These are phyloP conservation scores for Penicillium freii DNA, from an alignment of 2,329 filamentous ascomycete genomes.

Conservation along the genomic window DNA sequence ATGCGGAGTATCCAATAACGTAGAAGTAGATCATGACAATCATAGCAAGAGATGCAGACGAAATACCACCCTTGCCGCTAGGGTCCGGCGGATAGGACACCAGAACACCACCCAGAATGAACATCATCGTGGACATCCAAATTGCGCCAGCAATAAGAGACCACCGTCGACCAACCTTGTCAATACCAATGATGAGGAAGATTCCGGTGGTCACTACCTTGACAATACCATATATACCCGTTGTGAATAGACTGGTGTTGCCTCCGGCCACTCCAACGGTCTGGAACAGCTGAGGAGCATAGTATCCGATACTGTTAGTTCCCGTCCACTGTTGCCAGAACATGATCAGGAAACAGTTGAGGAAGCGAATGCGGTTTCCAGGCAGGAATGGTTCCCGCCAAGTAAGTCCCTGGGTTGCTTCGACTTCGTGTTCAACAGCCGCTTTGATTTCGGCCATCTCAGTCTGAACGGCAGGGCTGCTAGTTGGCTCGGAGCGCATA, in stretches of 20 bases:
- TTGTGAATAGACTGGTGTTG: constrained; percentile 79
- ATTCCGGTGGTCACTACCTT: constrained; percentile 74
- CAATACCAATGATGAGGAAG: constrained; percentile 87
- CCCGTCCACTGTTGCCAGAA: constrained; percentile 74
- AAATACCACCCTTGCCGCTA: not conserved
- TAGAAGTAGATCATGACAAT: constrained; percentile 47
- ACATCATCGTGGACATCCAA: constrained; percentile 83
- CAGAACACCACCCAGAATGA: constrained; percentile 72
- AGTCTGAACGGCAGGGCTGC: constrained; percentile 71
- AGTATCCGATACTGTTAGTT: constrained; percentile 77
- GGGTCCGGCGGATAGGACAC: not conserved
- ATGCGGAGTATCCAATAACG: constrained; percentile 28
- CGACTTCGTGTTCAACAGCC: constrained; percentile 67
- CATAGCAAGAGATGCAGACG: not conserved
- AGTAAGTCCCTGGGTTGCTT: constrained; percentile 63
- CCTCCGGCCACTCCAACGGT: constrained; percentile 71
- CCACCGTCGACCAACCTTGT: constrained; percentile 74
- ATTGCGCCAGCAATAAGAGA: constrained; percentile 75
- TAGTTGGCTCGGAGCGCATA: constrained; percentile 69
- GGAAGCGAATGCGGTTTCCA: constrained; percentile 62
- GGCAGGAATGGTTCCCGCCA: constrained; percentile 60
- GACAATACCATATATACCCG: constrained; percentile 53
- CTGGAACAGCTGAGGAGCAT: constrained; percentile 49
- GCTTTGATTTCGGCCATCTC: constrained; percentile 84
- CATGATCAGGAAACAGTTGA: constrained; percentile 72